Evolutionary conservation across 2,329 filamentous ascomycete species (phyloP).

Genomic region (Nemania sp.): DNA sequence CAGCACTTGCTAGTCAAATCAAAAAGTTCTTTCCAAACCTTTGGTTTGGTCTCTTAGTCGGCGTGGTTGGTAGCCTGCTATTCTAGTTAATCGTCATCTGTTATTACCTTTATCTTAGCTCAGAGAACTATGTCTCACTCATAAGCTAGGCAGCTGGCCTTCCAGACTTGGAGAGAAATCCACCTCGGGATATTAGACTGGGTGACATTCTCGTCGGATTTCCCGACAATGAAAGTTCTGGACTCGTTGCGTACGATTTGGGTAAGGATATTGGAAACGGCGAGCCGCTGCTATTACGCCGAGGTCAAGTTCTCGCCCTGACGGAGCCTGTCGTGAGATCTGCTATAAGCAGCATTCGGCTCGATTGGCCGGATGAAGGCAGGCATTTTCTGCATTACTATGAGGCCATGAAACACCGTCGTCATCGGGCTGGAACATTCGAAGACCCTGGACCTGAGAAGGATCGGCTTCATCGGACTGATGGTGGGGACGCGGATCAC

Average conservation of each 20-base stretch:
- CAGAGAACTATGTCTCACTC: too few relatives aligned
- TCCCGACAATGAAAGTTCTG: conserved; percentile 2
- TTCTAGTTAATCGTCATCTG: too few relatives aligned
- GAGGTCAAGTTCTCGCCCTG: conserved; percentile 3
- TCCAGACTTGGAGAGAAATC: conserved; percentile 1
- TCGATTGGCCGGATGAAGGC: neutral
- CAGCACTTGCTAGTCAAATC: conserved; percentile 9
- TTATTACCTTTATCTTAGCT: too few relatives aligned
- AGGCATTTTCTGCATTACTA: conserved; percentile 6
- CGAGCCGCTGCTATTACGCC: neutral
- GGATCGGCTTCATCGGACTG: neutral
- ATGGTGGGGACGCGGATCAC: neutral
- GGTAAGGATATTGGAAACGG: conserved; percentile 1
- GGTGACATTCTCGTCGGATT: conserved; percentile 15
- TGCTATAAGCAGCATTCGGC: conserved; percentile 13
- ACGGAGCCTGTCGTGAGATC: conserved; percentile 12
- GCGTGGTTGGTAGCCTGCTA: too few relatives aligned
- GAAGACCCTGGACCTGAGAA: conserved; percentile 4
- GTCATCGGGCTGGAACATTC: neutral
- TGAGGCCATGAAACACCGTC: conserved; percentile 8
- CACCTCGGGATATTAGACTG: conserved; percentile 12
- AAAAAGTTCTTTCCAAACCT: conserved; percentile 15
- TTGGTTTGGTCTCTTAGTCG: conserved; percentile 11
- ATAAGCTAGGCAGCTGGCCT: too few relatives aligned
- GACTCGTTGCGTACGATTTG: conserved; percentile 6